Base-by-base conservation (phyloP, 441 rosid species). In the Aquilaria agallochum region DNA sequence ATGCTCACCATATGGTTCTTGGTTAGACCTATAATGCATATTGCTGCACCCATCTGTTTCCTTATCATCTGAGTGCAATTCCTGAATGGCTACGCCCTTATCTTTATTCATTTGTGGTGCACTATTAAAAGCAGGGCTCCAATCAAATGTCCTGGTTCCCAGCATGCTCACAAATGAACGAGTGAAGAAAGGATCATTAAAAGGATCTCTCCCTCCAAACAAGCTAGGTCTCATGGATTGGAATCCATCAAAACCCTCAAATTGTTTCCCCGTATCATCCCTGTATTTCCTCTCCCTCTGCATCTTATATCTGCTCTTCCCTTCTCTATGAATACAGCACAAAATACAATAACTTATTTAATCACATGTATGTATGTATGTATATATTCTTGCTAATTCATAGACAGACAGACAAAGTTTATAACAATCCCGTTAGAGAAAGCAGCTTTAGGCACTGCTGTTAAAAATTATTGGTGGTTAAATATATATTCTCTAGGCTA, bases 131-230 rank as follows among this genome's bases (percentile, higher is more conserved):
- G 67, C 48, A 63, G 65, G 62, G 61, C 68, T 72, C 53, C 70
- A 65, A 53, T 69, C 75, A 57, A 74, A 71, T 59, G 14, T 47
- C 56, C 59, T 57, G 6, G 77, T 54, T 59, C 67, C 72, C 5
- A 73, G 69, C 62, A 79, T 50, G 67, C 82, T 75, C 45, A 72
- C 87, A 63, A 78, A 74, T 2, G 97, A 85, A 20, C 67, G 77
- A 56, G 82, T 75, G 63, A 90, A 85, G 74, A 93, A 82, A 0
- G 85, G 87, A 27, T 90, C 92, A 59, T 90, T 84, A 68, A 90
- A 93, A 53, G 87, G 92, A 82, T 86, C 88, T 67, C 83, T 74
- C 14, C 77, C 80, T 49, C 96, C 85, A 75, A 80, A 84, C 15
- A 85, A 60, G 55, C 86, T 66, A 48, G 83, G 72, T 67, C 64